A percentile compares a stretch with the other conserved stretches of the same genome.
Conservation (phyloP, 2,329 filamentous ascomycete species). For the Stachybotrys chartarum region DNA sequence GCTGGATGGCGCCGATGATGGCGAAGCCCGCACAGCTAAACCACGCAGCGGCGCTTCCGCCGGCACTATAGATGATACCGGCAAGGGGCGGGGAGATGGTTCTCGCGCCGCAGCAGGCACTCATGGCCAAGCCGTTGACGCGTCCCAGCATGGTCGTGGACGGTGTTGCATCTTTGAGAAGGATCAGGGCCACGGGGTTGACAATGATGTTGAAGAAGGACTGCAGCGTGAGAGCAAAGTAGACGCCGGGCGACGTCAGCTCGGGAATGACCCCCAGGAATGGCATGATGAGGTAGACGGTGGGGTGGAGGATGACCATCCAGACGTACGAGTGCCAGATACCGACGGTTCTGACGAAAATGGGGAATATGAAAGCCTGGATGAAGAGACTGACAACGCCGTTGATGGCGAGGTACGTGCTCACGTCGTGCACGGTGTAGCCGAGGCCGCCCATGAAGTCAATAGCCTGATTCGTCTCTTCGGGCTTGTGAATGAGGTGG, state of each 20-base stretch:
- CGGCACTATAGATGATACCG: conserved; percentile 58
- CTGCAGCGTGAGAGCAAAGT: conserved; percentile 56
- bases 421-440: conserved; percentile 58
- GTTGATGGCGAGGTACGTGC: conserved; percentile 61
- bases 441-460: conserved; percentile 56
- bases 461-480: conserved; percentile 16
- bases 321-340: conserved; percentile 60
- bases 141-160: conserved; percentile 55
- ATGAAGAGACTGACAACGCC: conserved; percentile 66
- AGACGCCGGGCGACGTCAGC: conserved; percentile 54
- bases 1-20: conserved; percentile 11
- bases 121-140: conserved; percentile 67
- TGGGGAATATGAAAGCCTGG: conserved; percentile 64
- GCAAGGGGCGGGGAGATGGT: conserved; percentile 62
- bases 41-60: conserved; percentile 38
- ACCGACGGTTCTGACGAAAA: conserved; percentile 55
- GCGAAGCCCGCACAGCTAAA: conserved; percentile 25
- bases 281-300: conserved; percentile 62
- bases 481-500: conserved; percentile 31
- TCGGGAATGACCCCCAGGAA: conserved; percentile 55
- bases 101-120: conserved; percentile 63
- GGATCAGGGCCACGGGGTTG: conserved; percentile 61
- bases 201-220: conserved; percentile 63
- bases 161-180: conserved; percentile 66
- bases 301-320: conserved; percentile 58